Evolutionary conservation across 805 yeast genomes (phyloP), one percentile per base, ranked within the genome.

Genomic region (Saccharomycodes ludwigii): DNA sequence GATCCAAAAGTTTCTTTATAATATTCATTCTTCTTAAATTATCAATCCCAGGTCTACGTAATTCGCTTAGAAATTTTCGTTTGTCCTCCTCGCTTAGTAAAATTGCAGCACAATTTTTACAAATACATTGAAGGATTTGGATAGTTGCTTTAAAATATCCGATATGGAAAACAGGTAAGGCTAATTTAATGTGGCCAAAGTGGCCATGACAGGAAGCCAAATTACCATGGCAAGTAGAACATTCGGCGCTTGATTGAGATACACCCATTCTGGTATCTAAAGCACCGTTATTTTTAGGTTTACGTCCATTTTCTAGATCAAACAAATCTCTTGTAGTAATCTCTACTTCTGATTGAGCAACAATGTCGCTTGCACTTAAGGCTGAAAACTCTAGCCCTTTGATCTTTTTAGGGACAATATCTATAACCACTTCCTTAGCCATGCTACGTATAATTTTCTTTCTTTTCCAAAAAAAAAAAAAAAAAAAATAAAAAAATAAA

Each of bases 121-220:
- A 91, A 39, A 91, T 75, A 33, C 82, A 73, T 55, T 91, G 98
- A 34, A 91, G 59, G 24, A 91, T 85, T 48, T 75, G 79, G 41
- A 91, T 80, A 15, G 84, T 80, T 26, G 86, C 76, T 54, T 88
- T 88, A 67, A 91, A 91, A 55, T 86, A 91, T 13, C 99, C 99
- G 29, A 91, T 91, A 50, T 91, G 98, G 61, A 88, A 91, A 10
- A 86, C 97, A 2, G 99, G 99, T 27, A 91, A 63, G 0, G 97
- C 95, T 32, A 91, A 66, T 47, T 83, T 73, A 40, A 91, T 72
- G 49, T 93, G 95, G 25, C 99, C 99, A 54, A 91, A 91, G 60
- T 91, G 99, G 36, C 99, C 99, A 59, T 88, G 96, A 55, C 99
- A 91, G 2, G 94, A 71, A 0, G 95, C 94, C 41, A 91, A 61